phyloP scores from a whole-genome alignment of 768 basidiomycete genomes.

The Pisolithus orientalis region DNA sequence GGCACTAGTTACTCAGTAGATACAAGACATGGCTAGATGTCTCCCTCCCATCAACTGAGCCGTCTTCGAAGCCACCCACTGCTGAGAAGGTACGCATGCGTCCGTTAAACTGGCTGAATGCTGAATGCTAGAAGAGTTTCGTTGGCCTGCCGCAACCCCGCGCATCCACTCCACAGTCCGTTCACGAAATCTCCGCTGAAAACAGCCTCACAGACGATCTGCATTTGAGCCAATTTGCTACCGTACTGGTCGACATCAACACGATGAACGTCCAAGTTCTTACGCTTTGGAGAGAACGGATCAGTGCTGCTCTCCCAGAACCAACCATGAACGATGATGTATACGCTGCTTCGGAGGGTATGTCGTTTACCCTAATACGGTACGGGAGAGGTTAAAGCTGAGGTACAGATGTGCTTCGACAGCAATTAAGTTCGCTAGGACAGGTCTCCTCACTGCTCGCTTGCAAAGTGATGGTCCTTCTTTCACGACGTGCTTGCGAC shows the following conservation, averaged over 20 bases:
- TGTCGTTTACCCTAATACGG: conserved; percentile 3
- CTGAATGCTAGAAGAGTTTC: not conserved
- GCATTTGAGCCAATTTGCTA: conserved; percentile 57
- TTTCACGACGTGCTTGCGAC: conserved; percentile 80
- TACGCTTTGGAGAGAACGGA: conserved; percentile 64
- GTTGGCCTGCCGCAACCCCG: conserved; percentile 33
- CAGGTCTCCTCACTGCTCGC: conserved; percentile 53
- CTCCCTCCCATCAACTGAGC: conserved; percentile 40
- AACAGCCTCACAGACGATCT: conserved; percentile 55
- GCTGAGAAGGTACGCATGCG: conserved; percentile 31
- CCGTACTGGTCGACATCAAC: conserved; percentile 64
- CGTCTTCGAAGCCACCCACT: conserved; percentile 27
- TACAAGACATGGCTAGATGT: conserved; percentile 75
- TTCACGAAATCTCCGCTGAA: conserved; percentile 48
- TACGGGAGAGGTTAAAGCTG: not conserved
- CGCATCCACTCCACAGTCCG: conserved; percentile 45
- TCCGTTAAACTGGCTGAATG: not conserved
- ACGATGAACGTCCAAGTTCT: conserved; percentile 45
- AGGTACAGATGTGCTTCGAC: conserved; percentile 42
- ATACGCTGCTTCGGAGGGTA: conserved; percentile 46
- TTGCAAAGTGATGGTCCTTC: conserved; percentile 58
- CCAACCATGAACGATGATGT: conserved; percentile 26
- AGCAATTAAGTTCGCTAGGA: conserved; percentile 43
- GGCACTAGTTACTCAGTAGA: conserved; percentile 65
- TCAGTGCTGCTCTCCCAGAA: conserved; percentile 56